Conservation (phyloP, 31 red algal genomes). For the Asparagopsis taxiformis region DNA sequence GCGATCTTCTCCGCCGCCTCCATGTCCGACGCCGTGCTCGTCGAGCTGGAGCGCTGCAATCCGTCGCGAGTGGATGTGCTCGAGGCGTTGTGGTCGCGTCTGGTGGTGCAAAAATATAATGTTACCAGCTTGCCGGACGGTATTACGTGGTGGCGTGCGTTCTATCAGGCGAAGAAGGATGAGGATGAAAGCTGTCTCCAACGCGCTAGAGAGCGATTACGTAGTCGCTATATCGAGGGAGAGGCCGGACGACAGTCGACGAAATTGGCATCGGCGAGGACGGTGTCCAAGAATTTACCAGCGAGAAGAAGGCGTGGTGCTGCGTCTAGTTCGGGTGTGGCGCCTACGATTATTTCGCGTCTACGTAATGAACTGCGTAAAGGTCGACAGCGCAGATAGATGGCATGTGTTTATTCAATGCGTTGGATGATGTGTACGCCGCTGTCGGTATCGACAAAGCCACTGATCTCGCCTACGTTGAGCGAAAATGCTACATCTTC, state of each 20-base stretch:
- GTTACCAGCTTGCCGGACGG: conserved; percentile 8
- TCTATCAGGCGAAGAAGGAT: conserved; percentile 15
- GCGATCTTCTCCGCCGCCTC: conserved; percentile 1
- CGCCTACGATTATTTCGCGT: neutral
- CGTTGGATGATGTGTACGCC: conserved; percentile 87
- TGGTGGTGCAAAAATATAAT: conserved; percentile 20
- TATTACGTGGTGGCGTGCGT: conserved; percentile 27
- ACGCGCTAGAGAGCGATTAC: conserved; percentile 21
- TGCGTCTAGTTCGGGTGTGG: neutral
- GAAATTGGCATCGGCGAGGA: conserved; percentile 1
- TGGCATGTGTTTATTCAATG: conserved; percentile 21
- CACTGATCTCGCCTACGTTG: conserved; percentile 71
- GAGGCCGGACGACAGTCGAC: conserved; percentile 12
- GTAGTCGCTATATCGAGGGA: conserved; percentile 33
- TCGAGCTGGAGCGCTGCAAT: conserved; percentile 20
- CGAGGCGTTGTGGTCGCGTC: conserved; percentile 35
- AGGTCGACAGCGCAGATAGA: neutral
- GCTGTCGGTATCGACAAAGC: conserved; percentile 75
- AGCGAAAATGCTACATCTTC: conserved; percentile 76
- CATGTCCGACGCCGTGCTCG: conserved; percentile 7
- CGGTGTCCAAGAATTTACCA: neutral
- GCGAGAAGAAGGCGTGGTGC: neutral
- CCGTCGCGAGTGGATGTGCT: conserved; percentile 30
- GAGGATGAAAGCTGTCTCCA: conserved; percentile 12
- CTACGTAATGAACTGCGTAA: neutral